These are phyloP conservation scores for Aspergillus sp. DNA, from an alignment of 2,329 filamentous ascomycete genomes.

Conservation along the genomic window DNA sequence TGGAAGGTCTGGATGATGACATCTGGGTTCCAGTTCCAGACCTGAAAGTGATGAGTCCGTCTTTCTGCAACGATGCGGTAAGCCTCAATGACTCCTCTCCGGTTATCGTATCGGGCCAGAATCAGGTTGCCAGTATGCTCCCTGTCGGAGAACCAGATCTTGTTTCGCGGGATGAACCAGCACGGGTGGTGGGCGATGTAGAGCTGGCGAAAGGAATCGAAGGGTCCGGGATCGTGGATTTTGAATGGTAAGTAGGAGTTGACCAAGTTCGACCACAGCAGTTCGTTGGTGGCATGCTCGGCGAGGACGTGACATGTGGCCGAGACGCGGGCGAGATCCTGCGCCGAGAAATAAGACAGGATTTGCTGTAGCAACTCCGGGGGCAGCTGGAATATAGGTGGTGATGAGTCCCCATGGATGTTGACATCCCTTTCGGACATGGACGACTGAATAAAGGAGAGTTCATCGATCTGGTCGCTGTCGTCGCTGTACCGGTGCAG, in stretches of 20 bases:
- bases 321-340: conserved; percentile 53
- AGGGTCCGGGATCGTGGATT: conserved; percentile 50
- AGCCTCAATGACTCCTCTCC: conserved; percentile 66
- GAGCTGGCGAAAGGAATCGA: conserved; percentile 57
- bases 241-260: conserved; percentile 56
- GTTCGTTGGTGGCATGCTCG: conserved; percentile 53
- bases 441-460: too few species aligned
- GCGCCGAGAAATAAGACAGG: conserved; percentile 54
- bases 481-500: background rate
- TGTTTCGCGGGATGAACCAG: conserved; percentile 75
- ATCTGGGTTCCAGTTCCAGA: conserved; percentile 56
- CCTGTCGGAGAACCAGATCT: conserved; percentile 76
- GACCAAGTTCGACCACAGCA: conserved; percentile 62
- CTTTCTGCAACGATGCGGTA: conserved; percentile 64
- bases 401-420: conserved; percentile 2
- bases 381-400: conserved; percentile 46
- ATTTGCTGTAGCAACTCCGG: conserved; percentile 67
- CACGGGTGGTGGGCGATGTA: conserved; percentile 66
- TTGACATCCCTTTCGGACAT: background rate
- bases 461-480: background rate
- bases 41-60: conserved; percentile 44
- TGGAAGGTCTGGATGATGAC: conserved; percentile 65
- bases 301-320: conserved; percentile 54
- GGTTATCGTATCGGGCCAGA: conserved; percentile 64
- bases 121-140: conserved; percentile 66